Evolutionary conservation across 345 rosid genomes (phyloP), one percentile per base, ranked within the genome.

Genomic region (Cardiospermum halicacabum): DNA sequence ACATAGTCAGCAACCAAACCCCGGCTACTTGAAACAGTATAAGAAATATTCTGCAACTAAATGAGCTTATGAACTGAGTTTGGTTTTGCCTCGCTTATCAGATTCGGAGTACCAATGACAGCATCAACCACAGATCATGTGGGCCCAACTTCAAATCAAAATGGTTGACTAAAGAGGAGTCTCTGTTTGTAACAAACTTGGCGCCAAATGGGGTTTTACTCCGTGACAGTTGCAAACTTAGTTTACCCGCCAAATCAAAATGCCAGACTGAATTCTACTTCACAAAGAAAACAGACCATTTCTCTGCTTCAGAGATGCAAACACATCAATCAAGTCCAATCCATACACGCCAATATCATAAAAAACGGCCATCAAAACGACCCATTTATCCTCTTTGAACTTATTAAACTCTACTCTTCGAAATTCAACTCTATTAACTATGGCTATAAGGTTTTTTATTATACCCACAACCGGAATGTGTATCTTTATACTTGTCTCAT

Each of bases 401-500:
- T 84, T n/a, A 78, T 87, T 69, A 80, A 86, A 18, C 62, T 81
- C 24, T 78, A 74, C 65, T 81, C 82, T 64, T 81, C 82, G 27
- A 62, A 32, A 53, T 68, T 83, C 56, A 69, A 62, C 36, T 81
- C 85, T 43, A 21, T 81, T 16, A 61, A 73, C 53, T 82, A 84
- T 54, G 89, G 86, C 31, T 58, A 58, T 60, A 82, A 66, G 54
- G 74, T 81, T 64, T 87, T 87, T 58, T 68, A 69, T 2, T 58
- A 53, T 70, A 76, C 68, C 26, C 64, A 57, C 6, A 64, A 66
- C 39, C 93, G 84, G 30, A 84, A 84, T 28, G 82, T 84, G 0
- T 87, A 74, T 47, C 84, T 82, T 16, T 79, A 79, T 82, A 87
- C 93, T 24, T 86, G 83, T 62, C 71, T 82, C 60, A 82, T 84